Evolutionary conservation across 73 alveolate species (phyloP).

Genomic region (Paramecium pentaurelia): DNA sequence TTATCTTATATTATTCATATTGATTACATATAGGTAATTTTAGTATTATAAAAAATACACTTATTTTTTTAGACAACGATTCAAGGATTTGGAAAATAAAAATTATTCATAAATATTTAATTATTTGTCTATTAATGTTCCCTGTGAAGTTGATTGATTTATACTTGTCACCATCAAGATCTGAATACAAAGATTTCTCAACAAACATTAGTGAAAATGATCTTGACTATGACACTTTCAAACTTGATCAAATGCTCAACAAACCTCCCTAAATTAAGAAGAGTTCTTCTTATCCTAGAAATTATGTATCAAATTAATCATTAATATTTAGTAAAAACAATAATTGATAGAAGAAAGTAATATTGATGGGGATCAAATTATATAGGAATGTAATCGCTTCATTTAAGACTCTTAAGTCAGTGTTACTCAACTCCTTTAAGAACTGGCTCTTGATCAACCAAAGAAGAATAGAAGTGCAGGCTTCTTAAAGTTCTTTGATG

Average conservation of each 20-base stretch:
- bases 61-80: not conserved
- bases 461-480: conserved; percentile 60
- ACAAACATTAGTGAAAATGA: conserved; percentile 30
- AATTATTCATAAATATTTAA: conserved; percentile 28
- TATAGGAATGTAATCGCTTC: conserved; percentile 36
- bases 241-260: not conserved
- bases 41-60: not conserved
- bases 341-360: conserved; percentile 23
- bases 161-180: not conserved
- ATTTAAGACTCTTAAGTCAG: not conserved
- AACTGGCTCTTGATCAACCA: conserved; percentile 14
- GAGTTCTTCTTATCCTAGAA: conserved; percentile 51
- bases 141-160: conserved; percentile 34
- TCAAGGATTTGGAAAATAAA: not conserved
- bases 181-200: conserved; percentile 22
- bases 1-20: not conserved
- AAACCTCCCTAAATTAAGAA: conserved; percentile 13
- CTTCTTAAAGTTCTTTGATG: conserved; percentile 76
- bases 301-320: not conserved
- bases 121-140: conserved; percentile 32
- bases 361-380: conserved; percentile 32
- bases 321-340: not conserved
- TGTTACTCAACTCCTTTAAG: not conserved
- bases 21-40: not conserved
- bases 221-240: conserved; percentile 6